Base-by-base conservation (phyloP, 805 yeast genomes). In the Nakazawaea sp. region DNA sequence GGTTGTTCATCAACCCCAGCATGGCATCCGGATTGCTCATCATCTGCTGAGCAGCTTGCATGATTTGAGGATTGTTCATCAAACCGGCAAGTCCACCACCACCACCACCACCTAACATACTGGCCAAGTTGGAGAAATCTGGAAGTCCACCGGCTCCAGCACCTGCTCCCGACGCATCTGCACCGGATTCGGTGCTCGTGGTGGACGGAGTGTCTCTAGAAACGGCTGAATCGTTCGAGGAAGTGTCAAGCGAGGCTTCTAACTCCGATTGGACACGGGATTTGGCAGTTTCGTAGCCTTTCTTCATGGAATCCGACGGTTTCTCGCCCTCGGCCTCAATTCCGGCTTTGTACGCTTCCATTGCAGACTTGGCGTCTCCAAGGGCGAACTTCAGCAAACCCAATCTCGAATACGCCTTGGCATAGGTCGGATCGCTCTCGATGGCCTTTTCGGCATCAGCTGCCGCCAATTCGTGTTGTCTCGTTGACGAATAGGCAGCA, bases 341-440 rank as follows among this genome's bases (percentile, higher is more conserved):
- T 27, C 96, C 98, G 46, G 70, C 71, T 61, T 84, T 79, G 63
- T 92, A 92, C 20, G 97, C 97, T 33, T 87, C 82, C 67, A 88
- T 68, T 10, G 98, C 75, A 36, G 82, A 95, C 60, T 83, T 78
- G 42, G 90, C 79, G 55, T 89, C 90, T n/a, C 95, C 95, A 42
- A 83, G 67, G n/a, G 96, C 95, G 59, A 81, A 90, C 55, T 81
- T 78, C 4, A 98, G 97, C 49, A 89, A 76, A 3, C 97, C 98
- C 48, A 92, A 68, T 60, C 98, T 81, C 5, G 96, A 85, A 70
- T 88, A 92, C 9, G 95, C 96, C 66, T 90, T 89, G 23, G 96
- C 78, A 51, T 86, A 92, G 5, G 65, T 51, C 37, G 96, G 82
- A 54, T 90, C 88, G 36, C 79, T 64, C 43, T 74, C 71, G 40